Evolutionary conservation across 2,329 filamentous ascomycete genomes (phyloP).

Genomic region (Atkinsonella texensis): DNA sequence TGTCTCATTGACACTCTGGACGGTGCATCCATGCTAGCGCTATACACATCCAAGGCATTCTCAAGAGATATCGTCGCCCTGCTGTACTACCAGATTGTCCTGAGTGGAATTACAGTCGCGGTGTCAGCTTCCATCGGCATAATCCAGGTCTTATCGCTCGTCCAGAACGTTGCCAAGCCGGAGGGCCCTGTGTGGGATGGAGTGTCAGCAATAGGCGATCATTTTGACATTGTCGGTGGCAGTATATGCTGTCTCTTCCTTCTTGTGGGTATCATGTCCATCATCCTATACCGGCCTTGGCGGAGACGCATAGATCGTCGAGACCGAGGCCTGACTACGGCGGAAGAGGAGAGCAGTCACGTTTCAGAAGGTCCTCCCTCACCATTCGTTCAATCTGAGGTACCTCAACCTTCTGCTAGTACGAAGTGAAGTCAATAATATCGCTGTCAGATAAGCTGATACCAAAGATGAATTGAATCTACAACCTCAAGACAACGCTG

Average conservation of each 20-base stretch:
- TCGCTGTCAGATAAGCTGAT: no score
- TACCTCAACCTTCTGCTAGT: not conserved
- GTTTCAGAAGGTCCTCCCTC: not conserved
- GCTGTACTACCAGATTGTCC: constrained; percentile 82
- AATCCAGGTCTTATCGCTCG: constrained; percentile 70
- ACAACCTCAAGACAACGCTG: not conserved
- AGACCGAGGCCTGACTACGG: constrained; percentile 7
- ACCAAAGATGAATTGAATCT: no score
- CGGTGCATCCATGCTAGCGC: constrained; percentile 85
- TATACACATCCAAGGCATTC: constrained; percentile 74
- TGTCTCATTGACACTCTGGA: constrained; percentile 87
- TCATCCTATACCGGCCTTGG: constrained; percentile 73
- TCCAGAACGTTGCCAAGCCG: constrained; percentile 63
- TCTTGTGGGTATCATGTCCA: constrained; percentile 59
- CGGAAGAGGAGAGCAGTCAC: not conserved
- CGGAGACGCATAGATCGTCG: constrained; percentile 33
- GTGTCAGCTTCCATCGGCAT: constrained; percentile 79
- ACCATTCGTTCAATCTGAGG: not conserved
- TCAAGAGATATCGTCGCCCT: constrained; percentile 78
- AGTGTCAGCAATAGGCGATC: constrained; percentile 60
- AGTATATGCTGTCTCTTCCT: constrained; percentile 78
- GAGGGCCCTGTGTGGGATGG: constrained; percentile 82
- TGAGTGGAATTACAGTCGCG: constrained; percentile 71
- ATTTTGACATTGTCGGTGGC: constrained; percentile 79
- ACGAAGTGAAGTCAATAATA: not conserved